Conservation (phyloP, 441 rosid species). For the Syzygium malaccense region DNA sequence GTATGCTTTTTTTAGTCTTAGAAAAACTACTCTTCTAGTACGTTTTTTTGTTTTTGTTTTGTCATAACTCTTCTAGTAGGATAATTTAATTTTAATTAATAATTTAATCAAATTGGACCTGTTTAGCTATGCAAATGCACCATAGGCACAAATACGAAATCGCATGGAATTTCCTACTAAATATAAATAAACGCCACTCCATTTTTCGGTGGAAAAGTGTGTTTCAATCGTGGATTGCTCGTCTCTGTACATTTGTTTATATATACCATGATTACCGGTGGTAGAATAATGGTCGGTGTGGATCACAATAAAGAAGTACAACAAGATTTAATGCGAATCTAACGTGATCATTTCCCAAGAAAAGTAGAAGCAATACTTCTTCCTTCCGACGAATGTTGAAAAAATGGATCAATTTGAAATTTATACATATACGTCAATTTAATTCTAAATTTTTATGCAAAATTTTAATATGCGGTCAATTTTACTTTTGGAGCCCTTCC, state of each 20-base stretch:
- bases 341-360: not conserved
- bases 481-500: not conserved
- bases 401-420: not conserved
- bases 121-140: not conserved
- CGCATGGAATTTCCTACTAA: not conserved
- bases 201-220: not conserved
- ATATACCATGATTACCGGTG: not conserved
- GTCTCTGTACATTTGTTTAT: not conserved
- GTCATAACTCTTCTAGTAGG: not conserved
- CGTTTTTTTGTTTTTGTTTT: not conserved
- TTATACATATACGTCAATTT: rapidly evolving
- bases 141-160: not conserved
- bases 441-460: rapidly evolving
- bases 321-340: not conserved
- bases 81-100: not conserved
- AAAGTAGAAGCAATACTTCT: not conserved
- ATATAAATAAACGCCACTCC: not conserved
- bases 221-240: not conserved
- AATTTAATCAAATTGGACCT: not conserved
- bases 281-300: not conserved
- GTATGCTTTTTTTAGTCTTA: not conserved
- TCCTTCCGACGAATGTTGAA: not conserved
- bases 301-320: not conserved
- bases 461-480: not conserved
- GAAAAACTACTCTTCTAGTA: not conserved